Percentiles rank a stretch among this genome's conserved stretches.
These are phyloP conservation scores for Argentina anserina DNA, from an alignment of 306 rosid genomes.

Conservation along the genomic window DNA sequence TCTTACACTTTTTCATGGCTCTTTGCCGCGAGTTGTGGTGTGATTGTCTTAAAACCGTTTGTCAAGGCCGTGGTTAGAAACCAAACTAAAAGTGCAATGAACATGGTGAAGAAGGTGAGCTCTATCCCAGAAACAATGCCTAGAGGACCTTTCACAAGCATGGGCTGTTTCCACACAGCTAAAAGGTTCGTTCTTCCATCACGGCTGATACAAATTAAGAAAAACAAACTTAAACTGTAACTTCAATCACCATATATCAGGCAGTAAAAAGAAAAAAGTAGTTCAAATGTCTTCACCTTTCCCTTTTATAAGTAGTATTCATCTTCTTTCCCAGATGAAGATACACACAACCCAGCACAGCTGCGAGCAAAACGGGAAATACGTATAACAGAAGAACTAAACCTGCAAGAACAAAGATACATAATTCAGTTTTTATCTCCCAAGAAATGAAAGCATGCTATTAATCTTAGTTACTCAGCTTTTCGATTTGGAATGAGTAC, in stretches of 20 bases:
- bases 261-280: neutral
- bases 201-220: constrained; percentile 1
- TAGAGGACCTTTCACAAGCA: constrained; percentile 66
- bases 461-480: no score
- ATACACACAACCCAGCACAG: constrained; percentile 56
- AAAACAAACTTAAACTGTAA: neutral
- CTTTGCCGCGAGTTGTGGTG: constrained; percentile 35
- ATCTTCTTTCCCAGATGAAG: constrained; percentile 43
- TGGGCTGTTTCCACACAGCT: constrained; percentile 44
- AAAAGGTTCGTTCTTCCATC: constrained; percentile 11
- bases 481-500: constrained; percentile 19
- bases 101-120: constrained; percentile 53
- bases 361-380: constrained; percentile 58
- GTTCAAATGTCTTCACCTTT: constrained; percentile 24
- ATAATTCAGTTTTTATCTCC: neutral
- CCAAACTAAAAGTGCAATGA: constrained; percentile 65
- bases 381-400: constrained; percentile 36
- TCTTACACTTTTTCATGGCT: constrained; percentile 49
- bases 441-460: neutral
- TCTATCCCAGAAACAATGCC: constrained; percentile 74
- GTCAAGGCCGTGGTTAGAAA: constrained; percentile 35
- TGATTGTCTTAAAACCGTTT: constrained; percentile 31
- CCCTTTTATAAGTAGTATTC: constrained; percentile 12
- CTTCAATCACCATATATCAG: neutral
- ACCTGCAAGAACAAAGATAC: constrained; percentile 31